Evolutionary conservation across 331 rosid species (phyloP), one percentile per base, ranked within the genome.

Genomic region (Stylosanthes scabra): DNA sequence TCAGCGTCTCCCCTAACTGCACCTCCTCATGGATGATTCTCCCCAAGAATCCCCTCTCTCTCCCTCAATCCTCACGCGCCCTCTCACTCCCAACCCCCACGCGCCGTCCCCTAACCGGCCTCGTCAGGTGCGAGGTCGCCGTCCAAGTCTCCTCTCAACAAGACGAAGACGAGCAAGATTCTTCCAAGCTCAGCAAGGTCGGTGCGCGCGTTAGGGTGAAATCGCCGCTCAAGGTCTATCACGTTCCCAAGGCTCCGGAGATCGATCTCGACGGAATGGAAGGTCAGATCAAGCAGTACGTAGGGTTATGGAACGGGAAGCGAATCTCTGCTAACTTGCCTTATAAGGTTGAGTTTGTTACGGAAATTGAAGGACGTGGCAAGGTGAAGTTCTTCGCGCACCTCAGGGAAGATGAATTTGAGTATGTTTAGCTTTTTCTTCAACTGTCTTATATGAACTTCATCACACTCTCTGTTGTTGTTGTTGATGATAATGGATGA

Each of bases 341-440:
- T 63, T 91, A 55, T 52, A 95, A 88, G 86, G 90, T 95, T 46
- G 78, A 91, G 81, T 91, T 95, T 80, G 7, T 80, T 52, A 77
- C 84, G 6, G 89, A 90, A 1, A 82, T 91, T 41, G 84, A 78
- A 39, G 93, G 91, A 52, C 97, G 99, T 59, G 96, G 96, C 46
- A 70, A 85, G n/a, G 90, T 90, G 40, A 95, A 95, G 85, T 91
- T 95, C 85, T 80, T 83, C 58, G 97, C 88, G 29, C 99, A 95
- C 78, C 99, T 95, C 77, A 91, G 74, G 86, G 97, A 92, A 42
- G 99, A 92, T 11, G 97, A 95, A 76, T 91, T 95, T 59, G 97
- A 95, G 57, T 86, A 75, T 10, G 39, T 84, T 47, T 78, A 82
- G 68, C 63, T 50, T 28, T 1, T 11, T 13, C 6, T 5, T 34